Conservation (phyloP, 2,329 filamentous ascomycete genomes). For the Ceratocystis papillata region DNA sequence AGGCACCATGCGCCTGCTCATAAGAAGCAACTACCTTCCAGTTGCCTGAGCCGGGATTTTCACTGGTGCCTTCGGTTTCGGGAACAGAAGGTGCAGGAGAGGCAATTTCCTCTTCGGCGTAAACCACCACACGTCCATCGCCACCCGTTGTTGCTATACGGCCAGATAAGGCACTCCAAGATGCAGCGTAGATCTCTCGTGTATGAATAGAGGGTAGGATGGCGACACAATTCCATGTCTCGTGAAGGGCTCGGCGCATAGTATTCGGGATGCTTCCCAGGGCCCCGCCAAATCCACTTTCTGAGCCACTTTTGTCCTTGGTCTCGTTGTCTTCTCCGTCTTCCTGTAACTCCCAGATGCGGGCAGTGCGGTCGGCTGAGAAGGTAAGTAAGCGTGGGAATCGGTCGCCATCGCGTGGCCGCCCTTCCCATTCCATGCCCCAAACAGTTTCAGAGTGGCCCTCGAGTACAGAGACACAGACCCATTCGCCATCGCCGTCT, state of each 20-base stretch:
- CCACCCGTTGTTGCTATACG: constrained; percentile 79
- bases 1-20: constrained; percentile 73
- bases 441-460: constrained; percentile 83
- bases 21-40: constrained; percentile 65
- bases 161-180: constrained; percentile 71
- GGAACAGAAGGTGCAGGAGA: constrained; percentile 19
- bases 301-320: constrained; percentile 29
- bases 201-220: constrained; percentile 66
- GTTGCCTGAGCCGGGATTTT: constrained; percentile 34
- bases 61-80: constrained; percentile 6
- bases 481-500: constrained; percentile 83
- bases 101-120: constrained; percentile 47
- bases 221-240: constrained; percentile 72
- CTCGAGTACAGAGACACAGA: constrained; percentile 68
- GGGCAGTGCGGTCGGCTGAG: constrained; percentile 70
- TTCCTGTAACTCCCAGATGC: constrained; percentile 62
- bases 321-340: constrained; percentile 38
- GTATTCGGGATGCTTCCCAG: constrained; percentile 61
- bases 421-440: constrained; percentile 63
- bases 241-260: constrained; percentile 65
- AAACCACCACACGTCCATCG: constrained; percentile 71
- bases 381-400: constrained; percentile 64
- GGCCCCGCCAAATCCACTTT: constrained; percentile 38
- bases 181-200: constrained; percentile 69
- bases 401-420: constrained; percentile 32